These are phyloP conservation scores for Fistulinella cinereoalba DNA, from an alignment of 1,284 basidiomycete genomes.

Conservation along the genomic window DNA sequence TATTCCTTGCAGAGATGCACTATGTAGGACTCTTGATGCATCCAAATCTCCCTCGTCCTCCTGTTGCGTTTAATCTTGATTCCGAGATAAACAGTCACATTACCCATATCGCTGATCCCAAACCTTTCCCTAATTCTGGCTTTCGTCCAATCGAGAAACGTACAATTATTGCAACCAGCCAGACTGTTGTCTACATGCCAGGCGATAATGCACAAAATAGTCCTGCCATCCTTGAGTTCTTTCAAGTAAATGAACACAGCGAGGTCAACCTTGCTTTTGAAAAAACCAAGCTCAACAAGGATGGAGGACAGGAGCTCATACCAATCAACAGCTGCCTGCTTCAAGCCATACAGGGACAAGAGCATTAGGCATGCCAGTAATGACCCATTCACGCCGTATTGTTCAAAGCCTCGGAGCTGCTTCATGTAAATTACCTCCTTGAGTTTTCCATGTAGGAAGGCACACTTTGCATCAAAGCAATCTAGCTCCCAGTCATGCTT, in stretches of 20 bases:
- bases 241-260: neutral
- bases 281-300: neutral
- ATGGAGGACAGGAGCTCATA: conserved; percentile 4
- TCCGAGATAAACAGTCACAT: conserved; percentile 7
- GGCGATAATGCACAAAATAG: conserved; percentile 6
- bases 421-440: conserved; percentile 12
- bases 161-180: neutral
- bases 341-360: conserved; percentile 8
- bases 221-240: accelerated
- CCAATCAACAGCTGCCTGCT: conserved; percentile 10
- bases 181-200: conserved; percentile 13
- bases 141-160: conserved; percentile 6
- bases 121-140: neutral
- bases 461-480: conserved; percentile 8
- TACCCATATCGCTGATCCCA: conserved; percentile 7
- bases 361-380: neutral
- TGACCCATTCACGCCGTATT: neutral
- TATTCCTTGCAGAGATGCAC: conserved; percentile 1
- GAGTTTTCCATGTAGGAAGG: conserved; percentile 7
- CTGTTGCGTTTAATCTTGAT: conserved; percentile 1
- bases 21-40: conserved; percentile 13
- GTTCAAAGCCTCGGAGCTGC: conserved; percentile 5
- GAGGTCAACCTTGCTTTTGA: neutral
- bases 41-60: neutral
- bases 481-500: conserved; percentile 18